Base-by-base conservation (phyloP, 2,329 filamentous ascomycete genomes). In the Stagonosporopsis vannaccii region DNA sequence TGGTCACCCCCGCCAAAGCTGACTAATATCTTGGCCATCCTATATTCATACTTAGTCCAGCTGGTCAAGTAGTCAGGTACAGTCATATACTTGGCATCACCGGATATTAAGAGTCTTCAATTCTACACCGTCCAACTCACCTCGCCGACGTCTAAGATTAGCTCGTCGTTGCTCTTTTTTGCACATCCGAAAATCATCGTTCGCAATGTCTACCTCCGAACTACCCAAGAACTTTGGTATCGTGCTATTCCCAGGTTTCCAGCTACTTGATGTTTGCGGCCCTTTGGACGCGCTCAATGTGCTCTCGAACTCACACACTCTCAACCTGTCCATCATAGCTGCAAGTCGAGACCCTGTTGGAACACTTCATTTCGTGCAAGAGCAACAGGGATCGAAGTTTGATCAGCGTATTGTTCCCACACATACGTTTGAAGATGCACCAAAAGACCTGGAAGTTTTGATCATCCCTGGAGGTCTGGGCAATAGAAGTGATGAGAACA, bases 381-480 rank as follows among this genome's bases (percentile, higher is more conserved):
- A 51, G 2, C 17, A 56, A n/a, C 52, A 57, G 32, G 58, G 61
- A 36, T 69, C 64, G 25, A 61, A 59, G 25, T 75, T 75, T 50
- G 69, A 70, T 22, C 73, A 82, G 52, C 63, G 63, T 30, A 68
- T 82, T 35, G 60, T 81, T 3, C 81, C 82, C 3, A 84, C 82
- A 6, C 80, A 82, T 66, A 89, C 86, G 0, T 87, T 87, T 64
- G 77, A 74, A 39, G 72, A 78, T 4, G 78, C 80, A 2, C 82
- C 82, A 0, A 58, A 66, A 1, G 77, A 78, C 4, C 73, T 89
- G 4, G 85, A 90, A 40, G 83, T 90, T 4, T 78, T 91, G 19
- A 71, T 91, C n/a, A 73, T 91, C 7, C 88, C 88, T 0, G 88
- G 89, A 2, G 87, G 88, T 0, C 49, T 76, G 0, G 87, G 87